phyloP scores from a whole-genome alignment of 495 filamentous ascomycete genomes.

The Aspergillus campestris region DNA sequence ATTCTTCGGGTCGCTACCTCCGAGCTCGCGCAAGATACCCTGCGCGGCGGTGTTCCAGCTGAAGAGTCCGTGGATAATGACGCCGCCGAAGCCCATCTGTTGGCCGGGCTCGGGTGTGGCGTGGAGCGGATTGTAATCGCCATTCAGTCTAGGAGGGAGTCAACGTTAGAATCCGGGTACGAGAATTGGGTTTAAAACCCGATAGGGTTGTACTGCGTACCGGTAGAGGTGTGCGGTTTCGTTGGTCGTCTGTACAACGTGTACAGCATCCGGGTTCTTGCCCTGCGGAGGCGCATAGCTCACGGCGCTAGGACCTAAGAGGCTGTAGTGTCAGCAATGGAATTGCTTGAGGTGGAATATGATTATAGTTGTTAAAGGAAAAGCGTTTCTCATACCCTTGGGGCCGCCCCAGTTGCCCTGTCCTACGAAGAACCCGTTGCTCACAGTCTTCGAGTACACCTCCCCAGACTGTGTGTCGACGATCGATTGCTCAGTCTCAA shows the following conservation, averaged over 20 bases:
- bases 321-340: background rate
- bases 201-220: slow-evolving; percentile 12
- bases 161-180: slow-evolving; percentile 2
- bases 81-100: slow-evolving; percentile 85
- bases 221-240: slow-evolving; percentile 71
- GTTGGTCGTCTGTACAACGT: slow-evolving; percentile 54
- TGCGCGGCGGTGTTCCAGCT: slow-evolving; percentile 78
- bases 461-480: slow-evolving; percentile 63
- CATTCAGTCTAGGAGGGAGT: slow-evolving; percentile 51
- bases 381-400: slow-evolving; percentile 46
- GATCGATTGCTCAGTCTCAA: slow-evolving; percentile 71
- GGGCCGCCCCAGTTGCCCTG: slow-evolving; percentile 87
- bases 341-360: too few relatives aligned
- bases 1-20: slow-evolving; percentile 67
- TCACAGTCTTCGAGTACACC: slow-evolving; percentile 59
- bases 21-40: slow-evolving; percentile 60
- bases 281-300: slow-evolving; percentile 67
- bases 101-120: slow-evolving; percentile 72
- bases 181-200: background rate
- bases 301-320: slow-evolving; percentile 54
- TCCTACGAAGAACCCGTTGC: slow-evolving; percentile 69
- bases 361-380: too few relatives aligned
- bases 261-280: slow-evolving; percentile 65
- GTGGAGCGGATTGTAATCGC: slow-evolving; percentile 88
- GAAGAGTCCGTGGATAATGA: slow-evolving; percentile 82